Conservation (phyloP, 2,329 filamentous ascomycete genomes). For the Calonectria pauciramosa region DNA sequence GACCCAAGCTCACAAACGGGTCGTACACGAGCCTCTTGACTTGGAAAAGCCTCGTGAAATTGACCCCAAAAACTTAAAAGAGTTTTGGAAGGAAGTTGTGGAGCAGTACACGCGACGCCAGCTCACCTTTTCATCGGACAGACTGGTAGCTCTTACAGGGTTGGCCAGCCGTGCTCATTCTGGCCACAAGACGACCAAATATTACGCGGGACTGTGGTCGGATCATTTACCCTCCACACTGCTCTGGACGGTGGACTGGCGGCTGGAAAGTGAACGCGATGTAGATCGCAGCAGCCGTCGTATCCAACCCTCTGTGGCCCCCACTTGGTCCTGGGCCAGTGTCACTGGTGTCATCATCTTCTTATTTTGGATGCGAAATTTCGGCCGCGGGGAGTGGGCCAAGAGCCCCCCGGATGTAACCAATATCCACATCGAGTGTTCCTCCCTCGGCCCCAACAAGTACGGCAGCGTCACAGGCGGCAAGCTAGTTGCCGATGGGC, state of each 20-base stretch:
- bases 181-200: neutral
- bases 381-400: neutral
- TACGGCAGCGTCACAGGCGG: neutral
- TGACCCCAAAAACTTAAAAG: neutral
- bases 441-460: neutral
- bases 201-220: constrained; percentile 8
- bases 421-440: neutral
- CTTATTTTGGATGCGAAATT: neutral
- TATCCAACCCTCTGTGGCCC: neutral
- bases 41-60: neutral
- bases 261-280: neutral
- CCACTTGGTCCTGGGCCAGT: constrained; percentile 9
- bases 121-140: constrained; percentile 6
- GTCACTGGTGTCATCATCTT: neutral
- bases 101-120: constrained; percentile 7
- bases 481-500: neutral
- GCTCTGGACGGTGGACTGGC: neutral
- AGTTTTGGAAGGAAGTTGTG: constrained; percentile 6
- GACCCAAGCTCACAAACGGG: neutral
- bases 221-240: constrained; percentile 5
- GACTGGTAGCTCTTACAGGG: neutral
- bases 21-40: constrained; percentile 4
- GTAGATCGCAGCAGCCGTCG: neutral
- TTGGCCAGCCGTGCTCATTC: neutral
- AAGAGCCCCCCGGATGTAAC: neutral